These are phyloP conservation scores for Aquilaria malaccensis DNA, from an alignment of 345 rosid genomes.

Conservation along the genomic window DNA sequence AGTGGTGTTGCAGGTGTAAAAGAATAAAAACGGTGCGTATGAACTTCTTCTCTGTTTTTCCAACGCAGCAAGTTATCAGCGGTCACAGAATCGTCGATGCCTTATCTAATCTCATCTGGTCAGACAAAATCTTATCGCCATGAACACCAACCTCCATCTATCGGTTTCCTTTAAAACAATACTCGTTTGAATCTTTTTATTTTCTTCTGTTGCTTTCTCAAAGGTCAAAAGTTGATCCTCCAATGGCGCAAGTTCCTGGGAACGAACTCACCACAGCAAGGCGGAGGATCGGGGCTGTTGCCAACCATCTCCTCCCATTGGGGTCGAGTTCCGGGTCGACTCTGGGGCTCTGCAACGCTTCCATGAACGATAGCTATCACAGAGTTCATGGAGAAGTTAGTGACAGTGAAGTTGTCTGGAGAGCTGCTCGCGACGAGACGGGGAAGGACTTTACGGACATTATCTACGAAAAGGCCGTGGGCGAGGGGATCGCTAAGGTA, in stretches of 20 bases:
- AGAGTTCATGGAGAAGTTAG: constrained; percentile 72
- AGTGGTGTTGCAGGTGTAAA: too few species aligned
- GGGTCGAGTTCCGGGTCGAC: constrained; percentile 5
- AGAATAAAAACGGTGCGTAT: too few species aligned
- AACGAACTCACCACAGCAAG: constrained; percentile 29
- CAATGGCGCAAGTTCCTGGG: constrained; percentile 22
- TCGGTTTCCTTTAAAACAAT: background rate
- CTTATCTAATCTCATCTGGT: background rate
- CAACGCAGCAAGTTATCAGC: too few species aligned
- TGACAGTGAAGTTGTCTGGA: constrained; percentile 52
- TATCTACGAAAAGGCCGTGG: constrained; percentile 73
- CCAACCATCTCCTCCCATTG: constrained; percentile 39
- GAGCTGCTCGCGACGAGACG: constrained; percentile 29
- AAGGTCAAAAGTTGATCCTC: constrained; percentile 1
- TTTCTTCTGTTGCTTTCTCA: background rate
- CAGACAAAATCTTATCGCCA: background rate
- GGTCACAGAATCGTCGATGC: background rate
- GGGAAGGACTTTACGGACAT: constrained; percentile 56
- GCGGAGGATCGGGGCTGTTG: constrained; percentile 46
- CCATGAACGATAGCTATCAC: constrained; percentile 60
- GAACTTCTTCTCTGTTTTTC: too few species aligned
- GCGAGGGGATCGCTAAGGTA: constrained; percentile 90
- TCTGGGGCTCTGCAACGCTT: constrained; percentile 22
- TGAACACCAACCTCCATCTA: background rate
- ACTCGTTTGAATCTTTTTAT: background rate